Percentiles rank a stretch among this genome's conserved stretches.
Evolutionary conservation across 1,139 yeast genomes (phyloP).

Genomic region (Scheffersomyces insectosa): DNA sequence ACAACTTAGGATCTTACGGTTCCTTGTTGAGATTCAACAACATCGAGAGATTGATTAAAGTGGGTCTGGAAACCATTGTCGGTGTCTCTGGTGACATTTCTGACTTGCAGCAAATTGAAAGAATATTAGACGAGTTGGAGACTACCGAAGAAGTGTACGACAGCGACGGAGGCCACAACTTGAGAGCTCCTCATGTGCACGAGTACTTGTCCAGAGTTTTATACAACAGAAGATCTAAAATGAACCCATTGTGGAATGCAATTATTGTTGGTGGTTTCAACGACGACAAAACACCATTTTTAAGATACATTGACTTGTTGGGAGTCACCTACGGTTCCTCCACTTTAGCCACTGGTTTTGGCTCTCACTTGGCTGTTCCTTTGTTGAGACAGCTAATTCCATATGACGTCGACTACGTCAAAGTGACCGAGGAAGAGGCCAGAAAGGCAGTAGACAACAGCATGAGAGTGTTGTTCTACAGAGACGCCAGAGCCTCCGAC

Average conservation of each 20-base stretch:
- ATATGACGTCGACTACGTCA: slow-evolving; percentile 69
- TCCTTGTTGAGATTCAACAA: slow-evolving; percentile 85
- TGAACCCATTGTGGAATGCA: slow-evolving; percentile 98
- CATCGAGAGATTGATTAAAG: slow-evolving; percentile 78
- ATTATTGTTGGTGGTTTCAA: slow-evolving; percentile 87
- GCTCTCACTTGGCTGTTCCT: slow-evolving; percentile 92
- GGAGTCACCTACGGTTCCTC: slow-evolving; percentile 93
- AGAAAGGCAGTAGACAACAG: slow-evolving; percentile 73
- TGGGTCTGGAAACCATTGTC: slow-evolving; percentile 83
- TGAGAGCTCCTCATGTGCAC: slow-evolving; percentile 85
- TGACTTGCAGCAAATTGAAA: slow-evolving; percentile 83
- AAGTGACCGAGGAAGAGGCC: slow-evolving; percentile 74
- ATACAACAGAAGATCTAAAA: slow-evolving; percentile 85
- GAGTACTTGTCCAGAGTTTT: slow-evolving; percentile 82
- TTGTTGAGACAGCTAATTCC: slow-evolving; percentile 83
- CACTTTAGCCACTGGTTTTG: slow-evolving; percentile 93
- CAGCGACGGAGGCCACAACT: slow-evolving; percentile 67
- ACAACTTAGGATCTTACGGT: slow-evolving; percentile 90
- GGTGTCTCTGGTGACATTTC: slow-evolving; percentile 96
- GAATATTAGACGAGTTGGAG: slow-evolving; percentile 75
- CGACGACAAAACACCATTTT: slow-evolving; percentile 63
- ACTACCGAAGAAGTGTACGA: slow-evolving; percentile 75
- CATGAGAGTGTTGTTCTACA: slow-evolving; percentile 92
- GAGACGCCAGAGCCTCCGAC: slow-evolving; percentile 94
- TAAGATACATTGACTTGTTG: slow-evolving; percentile 83